A percentile compares a stretch with the other conserved stretches of the same genome.
These are phyloP conservation scores for Hypoxylon sp. DNA, from an alignment of 2,329 filamentous ascomycete genomes.

Conservation along the genomic window DNA sequence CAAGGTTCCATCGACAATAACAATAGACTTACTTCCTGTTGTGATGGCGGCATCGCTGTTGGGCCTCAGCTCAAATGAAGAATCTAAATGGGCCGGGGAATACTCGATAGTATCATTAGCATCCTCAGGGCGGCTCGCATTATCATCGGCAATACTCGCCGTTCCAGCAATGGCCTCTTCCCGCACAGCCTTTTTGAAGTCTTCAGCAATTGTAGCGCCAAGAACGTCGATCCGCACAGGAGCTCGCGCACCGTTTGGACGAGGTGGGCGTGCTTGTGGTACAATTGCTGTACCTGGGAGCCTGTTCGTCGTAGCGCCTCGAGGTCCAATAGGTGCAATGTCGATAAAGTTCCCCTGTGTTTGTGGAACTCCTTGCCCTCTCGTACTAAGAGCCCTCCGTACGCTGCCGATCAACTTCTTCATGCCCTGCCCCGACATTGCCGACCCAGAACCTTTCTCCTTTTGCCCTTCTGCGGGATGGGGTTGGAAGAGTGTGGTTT, in stretches of 20 bases:
- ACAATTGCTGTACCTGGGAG: slow-evolving; percentile 71
- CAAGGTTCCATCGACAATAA: slow-evolving; percentile 82
- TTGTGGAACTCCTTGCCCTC: slow-evolving; percentile 59
- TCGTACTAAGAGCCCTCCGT: slow-evolving; percentile 80
- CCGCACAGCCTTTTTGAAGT: slow-evolving; percentile 80
- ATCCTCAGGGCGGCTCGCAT: slow-evolving; percentile 42
- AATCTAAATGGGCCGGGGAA: slow-evolving; percentile 60
- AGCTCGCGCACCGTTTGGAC: slow-evolving; percentile 59
- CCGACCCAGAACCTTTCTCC: slow-evolving; percentile 63
- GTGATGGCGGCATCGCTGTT: slow-evolving; percentile 73
- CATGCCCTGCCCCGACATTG: slow-evolving; percentile 80
- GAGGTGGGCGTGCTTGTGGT: slow-evolving; percentile 63
- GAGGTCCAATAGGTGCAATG: slow-evolving; percentile 63
- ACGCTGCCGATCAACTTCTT: slow-evolving; percentile 89
- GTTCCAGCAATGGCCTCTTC: slow-evolving; percentile 68
- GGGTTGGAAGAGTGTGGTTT: slow-evolving; percentile 66
- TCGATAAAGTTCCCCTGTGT: slow-evolving; percentile 63
- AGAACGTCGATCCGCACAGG: slow-evolving; percentile 83
- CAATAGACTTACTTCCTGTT: slow-evolving; percentile 86
- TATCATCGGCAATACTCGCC: slow-evolving; percentile 35
- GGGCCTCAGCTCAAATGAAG: slow-evolving; percentile 58
- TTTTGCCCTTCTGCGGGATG: slow-evolving; percentile 54
- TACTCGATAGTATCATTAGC: slow-evolving; percentile 55
- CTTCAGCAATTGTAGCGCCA: slow-evolving; percentile 81
- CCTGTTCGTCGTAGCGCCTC: slow-evolving; percentile 68